Conservation (phyloP, 2,329 filamentous ascomycete species). For the Cryphonectria japonica region DNA sequence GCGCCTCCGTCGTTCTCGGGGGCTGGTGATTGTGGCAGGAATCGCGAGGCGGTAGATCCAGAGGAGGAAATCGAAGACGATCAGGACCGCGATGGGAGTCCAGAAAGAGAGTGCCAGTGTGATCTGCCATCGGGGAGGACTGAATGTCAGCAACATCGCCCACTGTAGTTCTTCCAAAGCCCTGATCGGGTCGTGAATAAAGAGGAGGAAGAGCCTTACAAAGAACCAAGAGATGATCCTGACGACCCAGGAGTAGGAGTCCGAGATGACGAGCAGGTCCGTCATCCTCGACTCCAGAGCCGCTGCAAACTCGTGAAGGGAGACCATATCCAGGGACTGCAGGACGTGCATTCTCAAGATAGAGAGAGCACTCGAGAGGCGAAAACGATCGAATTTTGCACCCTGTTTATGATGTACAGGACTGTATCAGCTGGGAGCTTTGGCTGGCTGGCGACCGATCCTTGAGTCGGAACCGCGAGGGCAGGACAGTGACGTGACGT, state of each 20-base stretch:
- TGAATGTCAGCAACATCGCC: neutral
- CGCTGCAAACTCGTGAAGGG: slow-evolving; percentile 25
- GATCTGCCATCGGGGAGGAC: slow-evolving; percentile 38
- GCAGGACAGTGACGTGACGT: neutral
- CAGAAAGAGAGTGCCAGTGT: slow-evolving; percentile 51
- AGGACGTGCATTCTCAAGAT: slow-evolving; percentile 19
- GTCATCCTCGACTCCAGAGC: slow-evolving; percentile 30
- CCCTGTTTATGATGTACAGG: neutral
- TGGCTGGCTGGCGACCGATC: neutral
- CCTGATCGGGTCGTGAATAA: neutral
- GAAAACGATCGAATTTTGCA: neutral
- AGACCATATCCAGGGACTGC: slow-evolving; percentile 19
- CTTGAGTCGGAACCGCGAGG: slow-evolving; percentile 3
- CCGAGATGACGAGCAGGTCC: slow-evolving; percentile 30
- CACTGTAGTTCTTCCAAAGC: neutral
- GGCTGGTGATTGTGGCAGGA: slow-evolving; percentile 25
- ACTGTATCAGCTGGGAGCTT: neutral
- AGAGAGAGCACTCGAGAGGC: neutral
- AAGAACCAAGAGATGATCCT: slow-evolving; percentile 36
- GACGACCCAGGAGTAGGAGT: slow-evolving; percentile 31
- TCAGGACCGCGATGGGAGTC: slow-evolving; percentile 50
- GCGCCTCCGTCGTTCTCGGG: slow-evolving; percentile 29
- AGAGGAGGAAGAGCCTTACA: slow-evolving; percentile 28
- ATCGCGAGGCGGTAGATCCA: slow-evolving; percentile 55
- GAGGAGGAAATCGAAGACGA: slow-evolving; percentile 55